These are phyloP conservation scores for Calonectria leucothoes DNA, from an alignment of 2,329 filamentous ascomycete species.

Conservation along the genomic window DNA sequence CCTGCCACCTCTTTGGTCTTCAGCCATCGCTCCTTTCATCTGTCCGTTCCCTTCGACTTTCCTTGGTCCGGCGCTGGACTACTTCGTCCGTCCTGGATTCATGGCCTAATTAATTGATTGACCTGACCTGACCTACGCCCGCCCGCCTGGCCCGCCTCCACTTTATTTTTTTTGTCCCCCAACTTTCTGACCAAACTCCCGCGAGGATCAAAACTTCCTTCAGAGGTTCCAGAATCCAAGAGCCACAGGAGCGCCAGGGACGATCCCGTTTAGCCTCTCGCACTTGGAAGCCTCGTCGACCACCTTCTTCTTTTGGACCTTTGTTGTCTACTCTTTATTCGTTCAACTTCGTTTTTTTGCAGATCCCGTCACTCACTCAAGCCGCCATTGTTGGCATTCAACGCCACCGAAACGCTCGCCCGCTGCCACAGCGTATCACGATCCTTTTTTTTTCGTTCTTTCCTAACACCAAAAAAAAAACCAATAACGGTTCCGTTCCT, in stretches of 20 bases:
- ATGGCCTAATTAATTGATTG: constrained; percentile 4
- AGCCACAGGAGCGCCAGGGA: not conserved
- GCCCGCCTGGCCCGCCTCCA: not conserved
- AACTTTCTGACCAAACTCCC: not conserved
- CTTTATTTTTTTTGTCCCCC: constrained; percentile 1
- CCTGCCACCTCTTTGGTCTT: not conserved
- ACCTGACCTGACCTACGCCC: constrained; percentile 6
- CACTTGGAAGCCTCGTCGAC: not conserved
- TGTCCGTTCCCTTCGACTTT: not conserved
- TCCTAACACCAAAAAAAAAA: not conserved
- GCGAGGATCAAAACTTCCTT: not conserved
- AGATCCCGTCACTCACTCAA: constrained; percentile 6
- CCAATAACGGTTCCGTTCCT: not conserved
- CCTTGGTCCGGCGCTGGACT: not conserved
- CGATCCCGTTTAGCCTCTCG: constrained; percentile 2
- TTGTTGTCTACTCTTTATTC: not conserved
- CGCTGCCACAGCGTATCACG: not conserved
- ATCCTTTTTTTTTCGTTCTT: no score
- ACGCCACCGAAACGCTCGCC: not conserved
- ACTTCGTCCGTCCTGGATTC: not conserved
- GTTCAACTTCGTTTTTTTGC: not conserved
- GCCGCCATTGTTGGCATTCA: not conserved
- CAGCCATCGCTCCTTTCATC: not conserved
- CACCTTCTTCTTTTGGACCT: constrained; percentile 4
- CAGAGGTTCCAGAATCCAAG: constrained; percentile 7